phyloP scores from a whole-genome alignment of 495 filamentous ascomycete genomes.

The Penicillium pancosmium region DNA sequence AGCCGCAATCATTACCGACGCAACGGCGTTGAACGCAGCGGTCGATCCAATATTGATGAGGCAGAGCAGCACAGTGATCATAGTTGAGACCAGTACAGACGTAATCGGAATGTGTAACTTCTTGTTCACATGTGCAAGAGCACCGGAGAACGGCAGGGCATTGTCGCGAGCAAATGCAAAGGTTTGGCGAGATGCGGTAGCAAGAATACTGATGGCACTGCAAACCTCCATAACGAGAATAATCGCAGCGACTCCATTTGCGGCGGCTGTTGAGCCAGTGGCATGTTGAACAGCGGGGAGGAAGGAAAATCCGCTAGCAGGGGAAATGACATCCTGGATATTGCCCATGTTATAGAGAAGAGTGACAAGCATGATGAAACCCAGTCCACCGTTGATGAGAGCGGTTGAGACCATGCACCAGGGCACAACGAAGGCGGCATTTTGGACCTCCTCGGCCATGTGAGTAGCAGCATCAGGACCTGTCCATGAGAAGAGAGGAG shows the following conservation, averaged over 20 bases:
- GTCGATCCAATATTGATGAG: slow-evolving; percentile 51
- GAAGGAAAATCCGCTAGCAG: slow-evolving; percentile 41
- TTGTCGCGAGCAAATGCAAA: slow-evolving; percentile 57
- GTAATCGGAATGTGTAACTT: slow-evolving; percentile 53
- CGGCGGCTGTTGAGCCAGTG: slow-evolving; percentile 30
- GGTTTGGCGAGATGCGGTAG: slow-evolving; percentile 48
- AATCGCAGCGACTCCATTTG: slow-evolving; percentile 40
- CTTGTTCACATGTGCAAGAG: slow-evolving; percentile 41
- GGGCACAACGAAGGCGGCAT: slow-evolving; percentile 48
- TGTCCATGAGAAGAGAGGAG: slow-evolving; percentile 45
- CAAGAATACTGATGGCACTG: slow-evolving; percentile 42
- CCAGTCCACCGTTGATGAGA: slow-evolving; percentile 43
- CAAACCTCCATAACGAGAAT: slow-evolving; percentile 45
- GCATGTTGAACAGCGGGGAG: slow-evolving; percentile 39
- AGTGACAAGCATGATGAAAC: slow-evolving; percentile 44
- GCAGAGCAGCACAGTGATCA: slow-evolving; percentile 51
- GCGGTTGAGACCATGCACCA: slow-evolving; percentile 48
- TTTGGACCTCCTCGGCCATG: slow-evolving; percentile 53
- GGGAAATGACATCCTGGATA: slow-evolving; percentile 34
- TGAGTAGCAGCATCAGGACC: slow-evolving; percentile 44
- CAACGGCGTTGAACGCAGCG: slow-evolving; percentile 48
- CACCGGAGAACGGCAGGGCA: slow-evolving; percentile 44
- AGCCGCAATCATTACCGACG: slow-evolving; percentile 44
- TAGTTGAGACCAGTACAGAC: slow-evolving; percentile 50
- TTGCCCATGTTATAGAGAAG: slow-evolving; percentile 49